Evolutionary conservation across 2,329 filamentous ascomycete species (phyloP).

Genomic region (Microcera coccophila): DNA sequence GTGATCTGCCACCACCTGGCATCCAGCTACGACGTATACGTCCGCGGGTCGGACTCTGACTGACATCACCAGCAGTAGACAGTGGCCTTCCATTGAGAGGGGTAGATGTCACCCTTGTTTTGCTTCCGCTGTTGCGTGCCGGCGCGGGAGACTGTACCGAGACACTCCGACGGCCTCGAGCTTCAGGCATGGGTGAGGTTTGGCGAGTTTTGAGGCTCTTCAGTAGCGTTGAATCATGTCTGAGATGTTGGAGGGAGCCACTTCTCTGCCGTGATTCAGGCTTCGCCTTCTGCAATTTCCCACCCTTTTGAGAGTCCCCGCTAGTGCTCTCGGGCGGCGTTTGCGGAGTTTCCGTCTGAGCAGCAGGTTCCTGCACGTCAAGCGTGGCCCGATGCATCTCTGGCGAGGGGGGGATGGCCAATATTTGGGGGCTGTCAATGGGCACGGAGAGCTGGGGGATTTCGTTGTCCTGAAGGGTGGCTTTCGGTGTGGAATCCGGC

Average conservation of each 20-base stretch:
- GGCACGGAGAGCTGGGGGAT: constrained; percentile 20
- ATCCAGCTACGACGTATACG: constrained; percentile 53
- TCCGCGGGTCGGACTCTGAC: constrained; percentile 44
- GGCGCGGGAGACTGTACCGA: constrained; percentile 42
- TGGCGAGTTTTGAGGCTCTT: constrained; percentile 23
- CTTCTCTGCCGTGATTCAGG: constrained; percentile 30
- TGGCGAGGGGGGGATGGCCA: constrained; percentile 29
- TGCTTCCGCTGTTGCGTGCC: constrained; percentile 24
- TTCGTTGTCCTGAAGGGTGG: constrained; percentile 12
- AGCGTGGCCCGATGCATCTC: constrained; percentile 22
- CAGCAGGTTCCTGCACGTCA: constrained; percentile 19
- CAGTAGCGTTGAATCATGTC: constrained; percentile 13
- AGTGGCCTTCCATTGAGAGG: constrained; percentile 27
- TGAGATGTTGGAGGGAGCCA: constrained; percentile 29
- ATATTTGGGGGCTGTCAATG: constrained; percentile 23
- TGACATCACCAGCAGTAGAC: constrained; percentile 30
- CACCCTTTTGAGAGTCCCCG: constrained; percentile 18
- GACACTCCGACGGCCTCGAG: constrained; percentile 42
- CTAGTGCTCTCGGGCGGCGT: constrained; percentile 9
- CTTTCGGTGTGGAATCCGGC: constrained; percentile 13
- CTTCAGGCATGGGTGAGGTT: constrained; percentile 34
- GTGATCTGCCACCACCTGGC: constrained; percentile 45
- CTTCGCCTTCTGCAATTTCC: constrained; percentile 33
- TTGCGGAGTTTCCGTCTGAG: constrained; percentile 1
- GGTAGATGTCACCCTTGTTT: constrained; percentile 32